Evolutionary conservation across 2,329 filamentous ascomycete species (phyloP).

Genomic region (Knoxdaviesia capensis): DNA sequence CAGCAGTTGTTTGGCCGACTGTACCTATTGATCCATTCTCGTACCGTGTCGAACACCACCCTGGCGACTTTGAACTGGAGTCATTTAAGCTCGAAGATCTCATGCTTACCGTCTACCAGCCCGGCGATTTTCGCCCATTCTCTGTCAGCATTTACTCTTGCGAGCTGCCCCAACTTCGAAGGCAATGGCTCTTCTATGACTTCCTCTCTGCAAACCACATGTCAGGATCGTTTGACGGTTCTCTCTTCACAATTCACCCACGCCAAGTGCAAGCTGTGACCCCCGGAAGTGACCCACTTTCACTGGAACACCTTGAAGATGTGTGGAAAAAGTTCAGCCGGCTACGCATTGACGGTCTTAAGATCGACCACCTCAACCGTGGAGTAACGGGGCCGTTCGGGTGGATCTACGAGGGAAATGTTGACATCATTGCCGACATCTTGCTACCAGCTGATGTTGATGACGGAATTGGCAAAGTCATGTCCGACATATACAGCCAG

Average conservation of each 20-base stretch:
- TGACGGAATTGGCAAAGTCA: constrained; percentile 77
- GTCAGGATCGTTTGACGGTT: constrained; percentile 88
- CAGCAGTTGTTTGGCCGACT: constrained; percentile 47
- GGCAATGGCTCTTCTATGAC: constrained; percentile 96
- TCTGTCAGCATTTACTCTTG: constrained; percentile 91
- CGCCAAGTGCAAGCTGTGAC: constrained; percentile 70
- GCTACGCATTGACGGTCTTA: constrained; percentile 78
- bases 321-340: constrained; percentile 94
- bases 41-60: constrained; percentile 70
- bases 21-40: constrained; percentile 62
- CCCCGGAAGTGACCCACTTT: constrained; percentile 9
- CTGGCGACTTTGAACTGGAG: constrained; percentile 93
- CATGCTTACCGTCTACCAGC: constrained; percentile 79
- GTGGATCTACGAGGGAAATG: constrained; percentile 94
- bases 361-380: constrained; percentile 87
- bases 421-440: constrained; percentile 89
- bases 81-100: constrained; percentile 93
- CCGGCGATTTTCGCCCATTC: constrained; percentile 79
- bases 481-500: constrained; percentile 93
- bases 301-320: constrained; percentile 12
- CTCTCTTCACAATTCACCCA: constrained; percentile 91
- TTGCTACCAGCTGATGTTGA: constrained; percentile 82
- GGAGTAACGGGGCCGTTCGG: constrained; percentile 87
- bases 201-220: constrained; percentile 90
- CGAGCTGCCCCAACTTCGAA: constrained; percentile 77